phyloP scores from a whole-genome alignment of 2,329 filamentous ascomycete genomes.

The Talaromyces sp. region DNA sequence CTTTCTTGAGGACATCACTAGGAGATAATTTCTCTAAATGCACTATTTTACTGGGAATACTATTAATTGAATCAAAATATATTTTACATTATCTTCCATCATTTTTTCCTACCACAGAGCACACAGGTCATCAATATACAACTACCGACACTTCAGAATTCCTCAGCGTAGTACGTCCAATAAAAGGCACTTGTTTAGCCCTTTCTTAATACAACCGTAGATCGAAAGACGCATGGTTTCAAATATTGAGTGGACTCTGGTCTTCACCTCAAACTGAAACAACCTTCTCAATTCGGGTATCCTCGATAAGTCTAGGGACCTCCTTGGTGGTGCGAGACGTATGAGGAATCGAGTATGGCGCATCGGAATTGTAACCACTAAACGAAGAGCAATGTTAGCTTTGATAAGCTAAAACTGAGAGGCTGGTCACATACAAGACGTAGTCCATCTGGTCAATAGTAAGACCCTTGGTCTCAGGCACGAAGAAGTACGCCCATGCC shows the following conservation, averaged over 20 bases:
- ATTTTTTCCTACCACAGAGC: no score
- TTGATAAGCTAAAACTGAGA: background rate
- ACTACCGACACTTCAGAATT: no score
- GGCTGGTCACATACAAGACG: background rate
- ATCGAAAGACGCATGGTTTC: no score
- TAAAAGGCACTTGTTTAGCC: no score
- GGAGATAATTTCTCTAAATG: background rate
- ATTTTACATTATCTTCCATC: no score
- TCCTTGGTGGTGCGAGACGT: background rate
- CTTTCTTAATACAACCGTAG: no score
- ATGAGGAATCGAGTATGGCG: background rate
- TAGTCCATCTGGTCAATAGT: conserved; percentile 26
- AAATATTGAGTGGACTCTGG: no score
- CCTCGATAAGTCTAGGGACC: background rate
- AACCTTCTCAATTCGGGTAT: background rate
- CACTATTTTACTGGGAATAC: no score
- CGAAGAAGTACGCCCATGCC: conserved; percentile 39
- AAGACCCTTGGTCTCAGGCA: conserved; percentile 26
- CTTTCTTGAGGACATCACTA: background rate
- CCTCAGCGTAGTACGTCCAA: no score
- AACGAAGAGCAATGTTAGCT: background rate
- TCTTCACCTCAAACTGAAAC: background rate
- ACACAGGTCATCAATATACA: no score
- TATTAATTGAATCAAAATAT: no score
- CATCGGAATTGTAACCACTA: background rate